These are phyloP conservation scores for Jaenimonas drosophilae DNA, from an alignment of 208 protist genomes.

Conservation along the genomic window DNA sequence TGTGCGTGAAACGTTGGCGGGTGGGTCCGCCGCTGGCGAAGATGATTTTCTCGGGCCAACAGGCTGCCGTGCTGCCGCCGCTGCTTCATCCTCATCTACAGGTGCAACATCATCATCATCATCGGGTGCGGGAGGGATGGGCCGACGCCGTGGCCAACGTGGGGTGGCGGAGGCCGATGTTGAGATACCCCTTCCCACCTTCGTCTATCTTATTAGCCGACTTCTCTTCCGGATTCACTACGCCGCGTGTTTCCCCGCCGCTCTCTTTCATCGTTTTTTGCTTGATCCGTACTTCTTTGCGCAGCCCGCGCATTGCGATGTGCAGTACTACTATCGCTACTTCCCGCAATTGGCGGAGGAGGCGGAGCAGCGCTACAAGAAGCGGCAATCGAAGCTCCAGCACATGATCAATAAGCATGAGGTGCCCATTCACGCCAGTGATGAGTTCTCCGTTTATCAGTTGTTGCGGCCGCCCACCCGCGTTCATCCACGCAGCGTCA, in stretches of 20 bases:
- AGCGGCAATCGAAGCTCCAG: neutral
- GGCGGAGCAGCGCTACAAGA: constrained; percentile 1
- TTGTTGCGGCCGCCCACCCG: constrained; percentile 6
- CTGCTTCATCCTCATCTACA: too few species aligned
- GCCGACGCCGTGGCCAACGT: neutral
- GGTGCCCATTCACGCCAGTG: constrained; percentile 5
- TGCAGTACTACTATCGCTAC: constrained; percentile 18
- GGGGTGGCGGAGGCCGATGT: constrained; percentile 1
- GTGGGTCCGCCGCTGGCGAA: too few species aligned
- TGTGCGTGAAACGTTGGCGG: constrained; percentile 6
- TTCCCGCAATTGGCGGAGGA: constrained; percentile 6
- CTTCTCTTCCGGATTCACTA: constrained; percentile 52
- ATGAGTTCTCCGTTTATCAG: constrained; percentile 7
- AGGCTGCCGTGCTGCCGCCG: too few species aligned
- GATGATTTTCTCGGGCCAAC: too few species aligned
- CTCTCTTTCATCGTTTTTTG: constrained; percentile 29
- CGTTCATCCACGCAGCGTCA: constrained; percentile 5
- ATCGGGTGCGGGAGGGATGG: neutral
- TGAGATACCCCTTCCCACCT: constrained; percentile 41
- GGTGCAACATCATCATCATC: too few species aligned
- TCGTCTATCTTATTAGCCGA: constrained; percentile 68
- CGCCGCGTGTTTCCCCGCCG: constrained; percentile 30
- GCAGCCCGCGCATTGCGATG: constrained; percentile 13
- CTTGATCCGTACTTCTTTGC: constrained; percentile 34
- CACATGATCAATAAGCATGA: constrained; percentile 1